phyloP scores from a whole-genome alignment of 1,284 basidiomycete species.

The Mycosarcoma mackinlayi region DNA sequence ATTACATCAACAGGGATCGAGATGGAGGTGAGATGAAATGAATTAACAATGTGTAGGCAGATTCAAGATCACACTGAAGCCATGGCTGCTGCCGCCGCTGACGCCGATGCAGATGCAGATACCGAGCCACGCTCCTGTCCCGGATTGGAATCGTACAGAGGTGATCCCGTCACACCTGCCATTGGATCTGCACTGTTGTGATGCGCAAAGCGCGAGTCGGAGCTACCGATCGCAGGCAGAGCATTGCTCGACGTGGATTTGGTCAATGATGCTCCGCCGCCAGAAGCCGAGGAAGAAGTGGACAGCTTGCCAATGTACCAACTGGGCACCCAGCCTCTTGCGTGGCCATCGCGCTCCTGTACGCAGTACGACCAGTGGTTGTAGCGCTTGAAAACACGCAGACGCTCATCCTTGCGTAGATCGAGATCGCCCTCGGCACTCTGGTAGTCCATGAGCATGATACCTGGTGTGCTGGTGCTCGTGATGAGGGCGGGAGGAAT shows the following conservation, averaged over 20 bases:
- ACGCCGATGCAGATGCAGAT: neutral
- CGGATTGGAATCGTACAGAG: constrained; percentile 13
- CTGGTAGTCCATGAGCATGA: constrained; percentile 93
- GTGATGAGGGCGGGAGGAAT: constrained; percentile 88
- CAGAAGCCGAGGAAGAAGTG: constrained; percentile 10
- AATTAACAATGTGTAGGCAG: no score
- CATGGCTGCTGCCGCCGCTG: neutral
- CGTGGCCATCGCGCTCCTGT: constrained; percentile 57
- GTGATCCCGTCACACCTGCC: constrained; percentile 11
- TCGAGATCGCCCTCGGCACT: constrained; percentile 84
- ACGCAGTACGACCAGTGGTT: constrained; percentile 89
- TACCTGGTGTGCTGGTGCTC: constrained; percentile 90
- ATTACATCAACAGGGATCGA: no score
- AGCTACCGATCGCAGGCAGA: constrained; percentile 4
- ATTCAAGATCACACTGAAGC: constrained; percentile 1
- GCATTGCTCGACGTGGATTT: constrained; percentile 20
- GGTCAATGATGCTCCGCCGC: constrained; percentile 4
- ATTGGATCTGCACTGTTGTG: neutral
- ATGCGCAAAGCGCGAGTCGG: constrained; percentile 10
- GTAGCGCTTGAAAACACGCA: constrained; percentile 93
- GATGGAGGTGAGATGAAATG: no score
- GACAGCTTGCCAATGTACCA: constrained; percentile 63
- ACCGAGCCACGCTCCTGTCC: constrained; percentile 8
- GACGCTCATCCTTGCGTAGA: constrained; percentile 82
- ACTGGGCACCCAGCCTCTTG: constrained; percentile 65